Evolutionary conservation across 345 rosid species (phyloP).

Genomic region (Corymbia maculata): DNA sequence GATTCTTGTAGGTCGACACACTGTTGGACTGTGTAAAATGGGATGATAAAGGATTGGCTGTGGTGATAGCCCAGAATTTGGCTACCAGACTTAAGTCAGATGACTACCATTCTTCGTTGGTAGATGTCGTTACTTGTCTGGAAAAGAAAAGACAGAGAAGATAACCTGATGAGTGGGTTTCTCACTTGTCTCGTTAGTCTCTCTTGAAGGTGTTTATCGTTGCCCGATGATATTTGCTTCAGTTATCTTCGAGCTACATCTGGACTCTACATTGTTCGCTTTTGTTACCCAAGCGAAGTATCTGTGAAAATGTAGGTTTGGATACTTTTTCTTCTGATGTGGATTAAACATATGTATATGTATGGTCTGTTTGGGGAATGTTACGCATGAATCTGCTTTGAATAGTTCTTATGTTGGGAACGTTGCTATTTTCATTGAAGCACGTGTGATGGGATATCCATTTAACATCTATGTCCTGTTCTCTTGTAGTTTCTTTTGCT

Average conservation of each 20-base stretch:
- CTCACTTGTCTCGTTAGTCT: conserved; percentile 11
- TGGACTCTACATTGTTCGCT: conserved; percentile 17
- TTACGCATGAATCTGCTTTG: not conserved
- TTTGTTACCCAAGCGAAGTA: not conserved
- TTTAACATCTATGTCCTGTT: not conserved
- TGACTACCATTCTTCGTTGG: conserved; percentile 10
- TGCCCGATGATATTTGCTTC: conserved; percentile 17
- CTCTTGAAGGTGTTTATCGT: conserved; percentile 38
- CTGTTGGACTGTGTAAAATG: conserved; percentile 68
- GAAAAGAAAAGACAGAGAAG: conserved; percentile 22
- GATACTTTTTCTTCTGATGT: not conserved
- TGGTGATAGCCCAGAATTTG: conserved; percentile 62
- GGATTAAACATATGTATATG: not conserved
- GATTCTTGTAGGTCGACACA: conserved; percentile 39
- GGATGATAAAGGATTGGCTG: conserved; percentile 89
- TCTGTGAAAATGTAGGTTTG: not conserved
- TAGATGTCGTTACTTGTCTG: conserved; percentile 41
- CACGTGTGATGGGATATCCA: not conserved
- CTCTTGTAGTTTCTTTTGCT: not conserved
- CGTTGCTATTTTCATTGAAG: not conserved
- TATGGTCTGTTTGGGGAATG: not conserved
- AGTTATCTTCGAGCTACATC: conserved; percentile 41
- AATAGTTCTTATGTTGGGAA: not conserved
- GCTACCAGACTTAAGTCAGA: conserved; percentile 18
- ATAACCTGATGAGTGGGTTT: conserved; percentile 28